Evolutionary conservation across 805 yeast genomes (phyloP).

Genomic region (Candida boidinii): DNA sequence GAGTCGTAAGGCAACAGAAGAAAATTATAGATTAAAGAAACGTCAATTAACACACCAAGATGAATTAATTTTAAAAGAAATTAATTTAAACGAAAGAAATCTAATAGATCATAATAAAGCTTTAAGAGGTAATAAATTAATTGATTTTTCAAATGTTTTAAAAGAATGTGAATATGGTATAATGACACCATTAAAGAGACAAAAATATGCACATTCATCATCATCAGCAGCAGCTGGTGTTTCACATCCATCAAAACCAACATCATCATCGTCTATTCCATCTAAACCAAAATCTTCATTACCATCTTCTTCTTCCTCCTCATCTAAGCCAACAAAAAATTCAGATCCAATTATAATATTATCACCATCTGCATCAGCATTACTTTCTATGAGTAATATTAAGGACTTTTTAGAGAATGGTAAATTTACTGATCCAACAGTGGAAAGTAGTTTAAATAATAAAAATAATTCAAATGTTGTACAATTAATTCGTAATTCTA

Average conservation of each 20-base stretch:
- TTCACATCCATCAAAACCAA: conserved; percentile 3
- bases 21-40: conserved; percentile 6
- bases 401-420: conserved; percentile 71
- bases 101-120: conserved; percentile 33
- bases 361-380: conserved; percentile 73
- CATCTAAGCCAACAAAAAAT: conserved; percentile 10
- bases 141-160: conserved; percentile 59
- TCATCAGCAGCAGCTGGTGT: conserved; percentile 10
- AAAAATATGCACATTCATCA: conserved; percentile 14
- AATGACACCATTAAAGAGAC: conserved; percentile 36
- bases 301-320: not conserved
- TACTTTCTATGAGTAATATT: conserved; percentile 56
- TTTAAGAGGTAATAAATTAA: conserved; percentile 51
- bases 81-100: conserved; percentile 34
- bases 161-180: conserved; percentile 57
- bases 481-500: conserved; percentile 47
- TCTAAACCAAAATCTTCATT: conserved; percentile 1
- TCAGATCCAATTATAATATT: conserved; percentile 66
- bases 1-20: conserved; percentile 2
- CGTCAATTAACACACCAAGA: conserved; percentile 25
- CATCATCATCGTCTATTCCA: not conserved
- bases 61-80: conserved; percentile 43
- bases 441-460: not conserved
- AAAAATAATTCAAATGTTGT: conserved; percentile 40
- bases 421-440: conserved; percentile 43